A percentile compares a stretch with the other conserved stretches of the same genome.
These are phyloP conservation scores for Stereum hirsutum DNA, from an alignment of 1,284 basidiomycete genomes.

Conservation along the genomic window DNA sequence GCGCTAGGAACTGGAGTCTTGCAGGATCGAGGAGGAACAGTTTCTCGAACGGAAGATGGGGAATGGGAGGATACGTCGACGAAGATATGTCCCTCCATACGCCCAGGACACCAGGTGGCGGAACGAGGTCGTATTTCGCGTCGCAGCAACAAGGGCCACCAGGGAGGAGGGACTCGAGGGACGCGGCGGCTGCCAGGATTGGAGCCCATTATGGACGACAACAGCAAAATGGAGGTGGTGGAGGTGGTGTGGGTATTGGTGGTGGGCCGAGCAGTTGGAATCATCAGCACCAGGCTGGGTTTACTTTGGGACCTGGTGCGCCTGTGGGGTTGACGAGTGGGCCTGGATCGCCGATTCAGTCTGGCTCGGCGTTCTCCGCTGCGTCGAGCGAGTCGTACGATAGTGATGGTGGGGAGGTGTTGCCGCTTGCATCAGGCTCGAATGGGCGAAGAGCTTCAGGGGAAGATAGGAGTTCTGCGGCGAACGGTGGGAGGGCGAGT, in stretches of 20 bases:
- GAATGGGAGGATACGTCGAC: slow-evolving; percentile 9
- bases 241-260: too few species aligned
- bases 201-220: slow-evolving; percentile 52
- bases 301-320: too few species aligned
- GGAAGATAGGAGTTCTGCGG: slow-evolving; percentile 7
- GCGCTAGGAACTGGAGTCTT: slow-evolving; percentile 18
- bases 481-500: slow-evolving; percentile 10
- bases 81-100: too few species aligned
- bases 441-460: slow-evolving; percentile 8
- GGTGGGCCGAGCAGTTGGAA: slow-evolving; percentile 39
- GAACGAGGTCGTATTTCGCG: slow-evolving; percentile 28
- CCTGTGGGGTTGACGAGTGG: slow-evolving; percentile 16
- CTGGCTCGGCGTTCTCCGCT: slow-evolving; percentile 38
- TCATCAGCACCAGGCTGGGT: slow-evolving; percentile 37
- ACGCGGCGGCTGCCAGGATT: slow-evolving; percentile 28
- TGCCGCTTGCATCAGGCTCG: slow-evolving; percentile 53
- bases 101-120: slow-evolving; percentile 31
- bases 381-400: slow-evolving; percentile 67
- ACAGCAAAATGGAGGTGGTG: too few species aligned
- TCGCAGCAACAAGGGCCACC: slow-evolving; percentile 25
- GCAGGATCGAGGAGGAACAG: too few species aligned
- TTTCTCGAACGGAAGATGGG: slow-evolving; percentile 28
- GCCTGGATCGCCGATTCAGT: slow-evolving; percentile 17
- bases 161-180: too few species aligned
- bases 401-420: slow-evolving; percentile 66